Base-by-base conservation (phyloP, 2,329 filamentous ascomycete species). In the Aspergillus alliaceus region DNA sequence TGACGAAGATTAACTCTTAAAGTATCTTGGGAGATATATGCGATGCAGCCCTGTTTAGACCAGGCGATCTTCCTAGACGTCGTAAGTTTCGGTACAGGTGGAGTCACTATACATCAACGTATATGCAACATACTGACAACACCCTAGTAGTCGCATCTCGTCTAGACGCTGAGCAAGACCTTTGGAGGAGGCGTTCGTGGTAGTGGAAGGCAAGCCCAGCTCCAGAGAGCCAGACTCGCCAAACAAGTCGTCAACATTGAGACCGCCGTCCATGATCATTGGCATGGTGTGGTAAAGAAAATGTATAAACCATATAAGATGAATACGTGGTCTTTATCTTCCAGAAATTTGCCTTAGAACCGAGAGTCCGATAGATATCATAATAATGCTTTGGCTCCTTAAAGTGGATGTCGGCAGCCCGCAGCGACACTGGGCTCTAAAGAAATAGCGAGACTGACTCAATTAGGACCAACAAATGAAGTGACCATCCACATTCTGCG, bases 41-140 rank as follows among this genome's bases (percentile, higher is more conserved):
- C 93, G 64, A 98, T 90, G 58, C 88, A 91, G 42, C 93, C 93
- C 59, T 86, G 84, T 66, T 88, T 92, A 11, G 93, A 96, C 93
- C 93, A 98, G 29, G 90, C 87, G 53, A 97, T 84, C 62, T 86
- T 86, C 71, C 92, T 96, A 65, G 11, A 5, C 22, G 55, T 65
- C 59, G 70, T 74, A 51, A 72, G 62, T 47, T 20, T 32, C 18
- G 47, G 50, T 31, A 15, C 27, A 18, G 14, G 6, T 11, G 51
- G 14, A 27, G 8, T 32, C 9, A 12, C 18, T 27, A 18, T 11
- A 27, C 22, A 6, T 2, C 22, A 46, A 32, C 8, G 55, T 15
- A 22, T 11, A 25, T 48, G 20, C 35, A 44, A 82, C 87, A 77
- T 85, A 95, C 91, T 92, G 89, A 80, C 88, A 91, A 72, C 90